Evolutionary conservation across 129 eudicot species (phyloP), one percentile per base, ranked within the genome.

Genomic region (Cynara cardunculus): DNA sequence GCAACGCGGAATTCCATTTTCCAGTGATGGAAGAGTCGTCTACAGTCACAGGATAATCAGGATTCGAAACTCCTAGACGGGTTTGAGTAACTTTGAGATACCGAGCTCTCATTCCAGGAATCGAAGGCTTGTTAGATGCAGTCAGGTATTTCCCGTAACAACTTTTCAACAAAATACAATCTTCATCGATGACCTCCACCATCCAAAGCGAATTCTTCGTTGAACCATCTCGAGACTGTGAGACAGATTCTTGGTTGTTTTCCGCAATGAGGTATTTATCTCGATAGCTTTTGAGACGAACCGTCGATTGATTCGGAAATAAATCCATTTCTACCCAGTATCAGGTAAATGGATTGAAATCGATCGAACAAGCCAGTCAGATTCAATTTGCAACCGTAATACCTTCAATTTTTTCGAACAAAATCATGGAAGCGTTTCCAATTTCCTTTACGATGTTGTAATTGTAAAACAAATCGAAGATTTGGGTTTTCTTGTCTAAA

Each of bases 81-180:
- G 86, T 84, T 71, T 87, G 90, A 10, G 87, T 70, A n/a, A 87
- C 86, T 71, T 80, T 78, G 41, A 78, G 39, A 66, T 75, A 76
- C 32, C 88, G 78, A 35, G 83, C 89, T 3, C 80, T 68, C 62
- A 77, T 82, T 37, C 88, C 87, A 0, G 91, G 93, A 21, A 89
- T 68, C 5, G 86, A 85, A 1, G 93, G 93, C 25, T 2, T 71
- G 84, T 86, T 78, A 0, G 91, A 80, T 27, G 93, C 93, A 2
- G 93, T 89, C 10, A 89, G 81, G 84, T 89, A 87, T 61, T 82
- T 89, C 8, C 89, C 93, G 11, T 76, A 85, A 53, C 91, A 85
- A 71, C 93, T 89, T 61, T 66, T 83, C 7, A 89, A 85, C 2
- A 87, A 78, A 72, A 89, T 35, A 21, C 53, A 75, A 32, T 85